Base-by-base conservation (phyloP, 2,329 filamentous ascomycete genomes). In the Fusarium subglutinans region DNA sequence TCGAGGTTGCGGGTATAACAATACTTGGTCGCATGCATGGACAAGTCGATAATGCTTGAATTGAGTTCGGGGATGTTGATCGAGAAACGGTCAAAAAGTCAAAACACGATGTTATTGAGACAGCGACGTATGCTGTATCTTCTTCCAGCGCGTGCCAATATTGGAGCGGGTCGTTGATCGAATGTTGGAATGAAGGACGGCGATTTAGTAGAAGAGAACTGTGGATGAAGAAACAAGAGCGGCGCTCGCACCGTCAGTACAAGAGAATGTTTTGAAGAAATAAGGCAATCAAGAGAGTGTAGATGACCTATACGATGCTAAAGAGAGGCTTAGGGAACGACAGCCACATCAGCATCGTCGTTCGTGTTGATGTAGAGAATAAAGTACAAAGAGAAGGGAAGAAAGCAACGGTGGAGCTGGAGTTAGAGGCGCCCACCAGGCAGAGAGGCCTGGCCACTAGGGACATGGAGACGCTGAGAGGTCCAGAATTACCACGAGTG, bases 161-260 rank as follows among this genome's bases (percentile, higher is more conserved):
- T 47, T 72, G 53, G 33, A 59, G 40, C 44, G 41, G 56, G 38
- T 68, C 53, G 66, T 74, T 45, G 40, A 40, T 45, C 35, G 30
- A 62, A 37, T 18, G 59, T 48, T 65, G 63, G 69, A 73, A 73
- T 65, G 59, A 75, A 59, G 33, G 48, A 66, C 37, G 30, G 47
- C 6, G 48, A 20, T 60, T 50, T 37, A 60, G 43, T 37, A 47
- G 59, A 59, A 57, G 33, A 38, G 28, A 56, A 48, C 55, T 35
- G 43, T 30, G 43, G 24, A 44, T 35, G 43, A 37, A 56, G 28
- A 65, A 63, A 45, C 8, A 28, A 72, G 69, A 50, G 53, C 53
- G 67, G 70, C 62, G 74, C 76, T 78, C 53, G 74, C 70, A 68
- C 65, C 65, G 63, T 61, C 45, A 41, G 55, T 37, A 73, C 24